Conservation (phyloP, 305 asterid genomes). For the Fraxinus greggii region DNA sequence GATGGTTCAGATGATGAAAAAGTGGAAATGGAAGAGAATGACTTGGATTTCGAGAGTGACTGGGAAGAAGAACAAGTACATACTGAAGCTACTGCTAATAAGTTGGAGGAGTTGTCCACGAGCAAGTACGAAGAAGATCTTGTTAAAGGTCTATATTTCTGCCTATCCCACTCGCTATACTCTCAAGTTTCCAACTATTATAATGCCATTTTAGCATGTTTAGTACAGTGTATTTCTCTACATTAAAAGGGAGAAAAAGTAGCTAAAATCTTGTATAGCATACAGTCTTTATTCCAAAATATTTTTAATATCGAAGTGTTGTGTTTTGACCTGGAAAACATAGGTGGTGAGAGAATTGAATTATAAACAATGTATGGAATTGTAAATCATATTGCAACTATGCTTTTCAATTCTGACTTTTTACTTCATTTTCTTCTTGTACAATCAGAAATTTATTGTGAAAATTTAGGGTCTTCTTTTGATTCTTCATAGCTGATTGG, state of each 20-base stretch:
- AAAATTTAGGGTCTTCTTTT: not conserved
- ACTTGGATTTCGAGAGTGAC: constrained; percentile 69
- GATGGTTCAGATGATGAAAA: constrained; percentile 38
- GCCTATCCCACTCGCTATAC: not conserved
- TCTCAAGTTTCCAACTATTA: not conserved
- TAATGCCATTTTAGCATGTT: not conserved
- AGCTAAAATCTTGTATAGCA: not conserved
- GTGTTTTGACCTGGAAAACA: not conserved
- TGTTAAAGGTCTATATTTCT: constrained; percentile 43
- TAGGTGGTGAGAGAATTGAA: not conserved
- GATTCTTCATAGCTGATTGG: not conserved
- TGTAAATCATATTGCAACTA: not conserved
- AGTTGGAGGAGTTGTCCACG: constrained; percentile 27
- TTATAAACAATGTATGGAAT: not conserved
- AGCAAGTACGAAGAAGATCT: constrained; percentile 55
- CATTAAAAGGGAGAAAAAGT: not conserved
- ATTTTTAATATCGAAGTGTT: not conserved
- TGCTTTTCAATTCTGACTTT: not conserved
- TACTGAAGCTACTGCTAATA: constrained; percentile 26
- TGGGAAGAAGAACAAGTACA: constrained; percentile 48
- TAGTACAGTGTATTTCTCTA: not conserved
- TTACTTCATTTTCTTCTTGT: not conserved
- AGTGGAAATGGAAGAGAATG: constrained; percentile 47
- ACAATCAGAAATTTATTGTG: not conserved
- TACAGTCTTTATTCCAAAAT: not conserved